These are phyloP conservation scores for Candida railenensis DNA, from an alignment of 805 yeast species.

Conservation along the genomic window DNA sequence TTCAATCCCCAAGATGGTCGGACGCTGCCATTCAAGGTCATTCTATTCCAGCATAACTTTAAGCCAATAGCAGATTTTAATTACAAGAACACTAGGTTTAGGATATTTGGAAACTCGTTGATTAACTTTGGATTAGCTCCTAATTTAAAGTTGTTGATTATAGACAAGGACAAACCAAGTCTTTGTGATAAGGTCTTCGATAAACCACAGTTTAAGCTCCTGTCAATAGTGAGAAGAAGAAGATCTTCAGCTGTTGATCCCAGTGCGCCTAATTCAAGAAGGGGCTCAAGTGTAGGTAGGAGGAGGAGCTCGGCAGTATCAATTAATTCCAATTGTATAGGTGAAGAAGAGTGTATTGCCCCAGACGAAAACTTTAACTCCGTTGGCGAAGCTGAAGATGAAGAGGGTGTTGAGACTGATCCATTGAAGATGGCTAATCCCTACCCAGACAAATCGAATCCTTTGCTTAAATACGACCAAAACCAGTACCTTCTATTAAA, in stretches of 20 bases:
- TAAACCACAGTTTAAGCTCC: slow-evolving; percentile 23
- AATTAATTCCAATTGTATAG: background rate
- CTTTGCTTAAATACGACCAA: slow-evolving; percentile 13
- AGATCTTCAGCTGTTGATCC: background rate
- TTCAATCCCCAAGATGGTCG: slow-evolving; percentile 20
- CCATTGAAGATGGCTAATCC: slow-evolving; percentile 26
- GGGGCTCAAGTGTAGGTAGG: background rate
- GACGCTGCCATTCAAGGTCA: slow-evolving; percentile 20
- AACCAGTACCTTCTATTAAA: slow-evolving; percentile 1
- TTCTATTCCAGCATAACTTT: slow-evolving; percentile 33
- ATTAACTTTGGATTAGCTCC: slow-evolving; percentile 32
- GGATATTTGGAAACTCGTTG: slow-evolving; percentile 37
- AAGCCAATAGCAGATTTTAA: slow-evolving; percentile 40
- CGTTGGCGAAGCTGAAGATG: background rate
- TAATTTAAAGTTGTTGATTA: slow-evolving; percentile 28
- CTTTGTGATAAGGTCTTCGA: slow-evolving; percentile 35
- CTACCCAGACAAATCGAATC: slow-evolving; percentile 25
- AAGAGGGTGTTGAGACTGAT: slow-evolving; percentile 5
- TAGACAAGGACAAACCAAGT: slow-evolving; percentile 35
- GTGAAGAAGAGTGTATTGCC: slow-evolving; percentile 2
- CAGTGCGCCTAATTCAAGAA: background rate
- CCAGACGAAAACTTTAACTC: background rate
- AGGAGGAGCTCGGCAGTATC: background rate
- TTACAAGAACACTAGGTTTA: slow-evolving; percentile 35
- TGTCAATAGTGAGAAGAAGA: slow-evolving; percentile 14